These are phyloP conservation scores for Tuber melanosporum DNA, from an alignment of 495 filamentous ascomycete species.

Conservation along the genomic window DNA sequence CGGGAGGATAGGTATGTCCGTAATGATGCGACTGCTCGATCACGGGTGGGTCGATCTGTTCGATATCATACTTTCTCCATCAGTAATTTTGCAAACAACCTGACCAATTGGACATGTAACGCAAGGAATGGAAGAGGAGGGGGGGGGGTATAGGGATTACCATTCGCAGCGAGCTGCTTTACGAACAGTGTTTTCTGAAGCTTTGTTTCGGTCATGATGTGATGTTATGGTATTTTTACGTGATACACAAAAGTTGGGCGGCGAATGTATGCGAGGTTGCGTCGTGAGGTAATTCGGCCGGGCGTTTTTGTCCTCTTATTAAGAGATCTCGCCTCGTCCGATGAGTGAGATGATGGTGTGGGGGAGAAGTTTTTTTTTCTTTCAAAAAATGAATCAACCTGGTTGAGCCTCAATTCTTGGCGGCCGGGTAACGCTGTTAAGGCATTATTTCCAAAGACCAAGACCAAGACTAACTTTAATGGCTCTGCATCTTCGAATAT, in stretches of 20 bases:
- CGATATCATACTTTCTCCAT: not conserved
- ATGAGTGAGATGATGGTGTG: not conserved
- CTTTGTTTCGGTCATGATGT: conserved; percentile 24
- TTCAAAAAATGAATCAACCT: conserved; percentile 11
- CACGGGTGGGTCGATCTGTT: conserved; percentile 72
- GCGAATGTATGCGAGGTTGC: not conserved
- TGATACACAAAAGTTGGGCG: not conserved
- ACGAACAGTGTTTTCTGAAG: conserved; percentile 54
- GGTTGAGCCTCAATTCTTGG: conserved; percentile 20
- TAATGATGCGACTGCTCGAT: conserved; percentile 71
- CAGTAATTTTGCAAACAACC: not conserved
- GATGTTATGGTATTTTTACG: not conserved
- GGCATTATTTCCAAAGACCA: not conserved
- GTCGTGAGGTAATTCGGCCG: not conserved
- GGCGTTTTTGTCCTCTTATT: not conserved
- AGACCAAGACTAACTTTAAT: no score
- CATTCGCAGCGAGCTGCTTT: conserved; percentile 69
- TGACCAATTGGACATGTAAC: conserved; percentile 24
- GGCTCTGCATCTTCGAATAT: not conserved
- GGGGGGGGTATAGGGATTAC: conserved; percentile 45
- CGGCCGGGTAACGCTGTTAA: conserved; percentile 25
- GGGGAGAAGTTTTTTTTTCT: not conserved
- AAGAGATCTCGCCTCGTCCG: not conserved
- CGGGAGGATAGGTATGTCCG: conserved; percentile 67
- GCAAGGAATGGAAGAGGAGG: not conserved